Conservation (phyloP, 2,329 filamentous ascomycete genomes). For the Microthyrium microscopicum region DNA sequence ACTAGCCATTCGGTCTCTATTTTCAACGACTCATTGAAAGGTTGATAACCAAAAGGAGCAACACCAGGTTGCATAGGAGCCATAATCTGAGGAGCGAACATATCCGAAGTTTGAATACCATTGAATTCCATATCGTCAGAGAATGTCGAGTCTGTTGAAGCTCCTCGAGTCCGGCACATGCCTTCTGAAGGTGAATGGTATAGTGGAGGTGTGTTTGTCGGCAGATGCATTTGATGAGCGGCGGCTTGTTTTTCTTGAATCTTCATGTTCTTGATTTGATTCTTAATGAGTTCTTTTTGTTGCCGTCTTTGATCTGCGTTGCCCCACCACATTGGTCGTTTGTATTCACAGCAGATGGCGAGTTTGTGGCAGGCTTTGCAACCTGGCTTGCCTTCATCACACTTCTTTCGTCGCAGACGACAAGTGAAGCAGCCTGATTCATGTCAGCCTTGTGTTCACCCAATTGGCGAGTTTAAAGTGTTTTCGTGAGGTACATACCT, state of each 20-base stretch:
- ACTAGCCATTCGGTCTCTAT: constrained; percentile 89
- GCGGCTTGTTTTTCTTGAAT: constrained; percentile 58
- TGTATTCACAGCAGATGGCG: constrained; percentile 84
- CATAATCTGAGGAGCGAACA: constrained; percentile 30
- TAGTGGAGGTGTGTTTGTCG: constrained; percentile 52
- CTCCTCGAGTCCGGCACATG: constrained; percentile 54
- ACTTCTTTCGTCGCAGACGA: constrained; percentile 52
- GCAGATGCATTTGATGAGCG: constrained; percentile 32
- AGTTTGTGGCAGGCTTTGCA: constrained; percentile 54
- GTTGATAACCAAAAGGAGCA: constrained; percentile 35
- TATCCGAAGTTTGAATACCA: constrained; percentile 34
- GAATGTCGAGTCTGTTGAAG: constrained; percentile 66
- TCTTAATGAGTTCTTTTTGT: constrained; percentile 93
- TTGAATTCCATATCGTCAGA: constrained; percentile 50
- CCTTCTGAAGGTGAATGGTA: constrained; percentile 68
- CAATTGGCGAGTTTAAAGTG: constrained; percentile 4
- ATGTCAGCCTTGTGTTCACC: constrained; percentile 15
- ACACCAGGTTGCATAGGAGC: constrained; percentile 39
- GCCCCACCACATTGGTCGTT: constrained; percentile 92
- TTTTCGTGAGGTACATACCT: constrained; percentile 58
- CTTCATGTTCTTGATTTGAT: constrained; percentile 95
- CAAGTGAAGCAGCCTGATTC: constrained; percentile 48
- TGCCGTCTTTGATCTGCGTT: constrained; percentile 71
- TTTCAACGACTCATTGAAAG: constrained; percentile 91
- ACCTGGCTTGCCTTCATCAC: constrained; percentile 47